A percentile compares a stretch with the other conserved stretches of the same genome.
phyloP scores from a whole-genome alignment of 306 rosid species.

The Cicer pinnatifidum region DNA sequence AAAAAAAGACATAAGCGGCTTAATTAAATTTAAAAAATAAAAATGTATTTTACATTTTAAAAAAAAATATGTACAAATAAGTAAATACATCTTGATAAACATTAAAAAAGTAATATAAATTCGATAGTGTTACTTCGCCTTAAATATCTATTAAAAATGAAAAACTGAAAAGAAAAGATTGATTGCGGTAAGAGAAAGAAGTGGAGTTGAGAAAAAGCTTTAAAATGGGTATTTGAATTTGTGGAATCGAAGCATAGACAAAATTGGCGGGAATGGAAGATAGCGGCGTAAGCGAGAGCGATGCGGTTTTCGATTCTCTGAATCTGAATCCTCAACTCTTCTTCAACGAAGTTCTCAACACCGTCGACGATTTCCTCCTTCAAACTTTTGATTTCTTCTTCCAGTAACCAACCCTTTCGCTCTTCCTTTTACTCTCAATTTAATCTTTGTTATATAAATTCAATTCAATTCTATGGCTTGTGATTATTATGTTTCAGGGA shows the following conservation, averaged over 20 bases:
- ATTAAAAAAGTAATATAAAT: too few species aligned
- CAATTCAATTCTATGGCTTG: neutral
- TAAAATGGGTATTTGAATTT: neutral
- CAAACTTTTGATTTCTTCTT: constrained; percentile 71
- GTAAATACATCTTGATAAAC: too few species aligned
- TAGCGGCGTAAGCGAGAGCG: constrained; percentile 51
- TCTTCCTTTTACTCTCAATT: neutral
- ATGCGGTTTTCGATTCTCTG: constrained; percentile 63
- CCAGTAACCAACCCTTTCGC: constrained; percentile 44
- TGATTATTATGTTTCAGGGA: constrained; percentile 51
- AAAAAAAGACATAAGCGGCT: too few species aligned
- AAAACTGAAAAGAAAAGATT: too few species aligned
- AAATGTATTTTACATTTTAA: too few species aligned
- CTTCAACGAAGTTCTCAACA: constrained; percentile 72
- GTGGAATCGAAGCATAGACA: too few species aligned
- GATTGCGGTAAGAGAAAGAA: too few species aligned
- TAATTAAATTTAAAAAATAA: too few species aligned
- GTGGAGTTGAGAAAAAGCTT: too few species aligned
- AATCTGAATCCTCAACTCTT: constrained; percentile 78
- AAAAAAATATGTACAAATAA: too few species aligned
- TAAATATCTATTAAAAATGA: too few species aligned
- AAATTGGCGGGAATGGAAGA: constrained; percentile 69
- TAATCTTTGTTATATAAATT: neutral
- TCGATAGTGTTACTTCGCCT: too few species aligned
- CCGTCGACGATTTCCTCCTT: constrained; percentile 59